These are phyloP conservation scores for Vickermania ingenoplastis DNA, from an alignment of 208 protist species.

Conservation along the genomic window DNA sequence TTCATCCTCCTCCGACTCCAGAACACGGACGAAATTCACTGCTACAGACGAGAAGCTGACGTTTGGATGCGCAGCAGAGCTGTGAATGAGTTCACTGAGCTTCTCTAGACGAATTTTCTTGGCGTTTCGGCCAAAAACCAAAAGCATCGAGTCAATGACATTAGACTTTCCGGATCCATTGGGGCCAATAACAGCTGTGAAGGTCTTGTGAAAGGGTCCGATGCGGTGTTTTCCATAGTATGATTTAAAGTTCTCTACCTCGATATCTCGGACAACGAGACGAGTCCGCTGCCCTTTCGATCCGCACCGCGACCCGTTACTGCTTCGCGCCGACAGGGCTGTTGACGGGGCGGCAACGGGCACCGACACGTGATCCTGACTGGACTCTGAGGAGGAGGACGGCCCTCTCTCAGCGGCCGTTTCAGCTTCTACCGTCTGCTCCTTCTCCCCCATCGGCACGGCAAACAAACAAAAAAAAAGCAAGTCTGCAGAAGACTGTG, in stretches of 20 bases:
- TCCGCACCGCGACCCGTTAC: no score
- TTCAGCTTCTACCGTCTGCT: no score
- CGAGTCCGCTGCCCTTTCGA: constrained; percentile 7
- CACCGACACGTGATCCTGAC: no score
- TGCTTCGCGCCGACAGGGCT: no score
- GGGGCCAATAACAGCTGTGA: constrained; percentile 99
- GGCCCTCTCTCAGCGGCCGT: no score
- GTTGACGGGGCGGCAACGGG: no score
- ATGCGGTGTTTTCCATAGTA: constrained; percentile 97
- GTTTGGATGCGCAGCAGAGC: constrained; percentile 91
- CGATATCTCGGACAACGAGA: constrained; percentile 97
- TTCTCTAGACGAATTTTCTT: constrained; percentile 97
- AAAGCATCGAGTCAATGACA: constrained; percentile 99
- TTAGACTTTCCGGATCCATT: constrained; percentile 99
- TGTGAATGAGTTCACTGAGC: constrained; percentile 98
- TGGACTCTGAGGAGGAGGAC: no score
- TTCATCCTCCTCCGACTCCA: constrained; percentile 57
- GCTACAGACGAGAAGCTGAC: constrained; percentile 91
- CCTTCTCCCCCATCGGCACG: no score
- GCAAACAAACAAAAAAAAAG: no score
- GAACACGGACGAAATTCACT: constrained; percentile 96
- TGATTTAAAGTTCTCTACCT: constrained; percentile 99
- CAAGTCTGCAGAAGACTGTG: no score
- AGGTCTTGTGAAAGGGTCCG: constrained; percentile 99
- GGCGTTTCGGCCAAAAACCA: constrained; percentile 99